Conservation (phyloP, 2,329 filamentous ascomycete species). For the Ophiocordyceps polyrhachis-furcata region DNA sequence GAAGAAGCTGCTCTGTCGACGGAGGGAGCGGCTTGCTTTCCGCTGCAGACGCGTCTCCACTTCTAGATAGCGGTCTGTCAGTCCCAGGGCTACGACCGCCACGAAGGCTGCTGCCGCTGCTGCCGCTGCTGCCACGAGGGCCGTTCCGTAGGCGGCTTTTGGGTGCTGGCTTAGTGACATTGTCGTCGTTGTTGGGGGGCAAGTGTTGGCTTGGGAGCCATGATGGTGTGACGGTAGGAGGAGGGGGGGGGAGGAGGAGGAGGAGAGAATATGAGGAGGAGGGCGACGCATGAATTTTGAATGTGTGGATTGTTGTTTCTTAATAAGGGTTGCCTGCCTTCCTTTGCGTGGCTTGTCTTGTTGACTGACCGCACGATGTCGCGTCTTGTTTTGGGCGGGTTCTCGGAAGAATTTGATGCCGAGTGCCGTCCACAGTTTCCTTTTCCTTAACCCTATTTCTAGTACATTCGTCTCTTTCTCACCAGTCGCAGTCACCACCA, state of each 20-base stretch:
- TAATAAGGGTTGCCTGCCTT: neutral
- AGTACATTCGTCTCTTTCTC: no score
- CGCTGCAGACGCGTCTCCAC: conserved; percentile 45
- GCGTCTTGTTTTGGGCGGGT: neutral
- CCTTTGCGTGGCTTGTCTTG: neutral
- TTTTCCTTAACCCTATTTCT: no score
- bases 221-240: conserved; percentile 1
- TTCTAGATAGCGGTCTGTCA: conserved; percentile 65
- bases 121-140: conserved; percentile 43
- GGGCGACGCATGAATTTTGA: neutral
- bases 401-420: neutral
- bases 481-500: no score
- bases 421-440: neutral
- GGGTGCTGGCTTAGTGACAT: conserved; percentile 46
- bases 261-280: no score
- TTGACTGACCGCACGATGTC: neutral
- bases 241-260: no score
- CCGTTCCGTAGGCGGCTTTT: conserved; percentile 38
- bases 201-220: neutral
- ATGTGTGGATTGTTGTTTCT: neutral
- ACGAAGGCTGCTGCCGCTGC: conserved; percentile 56
- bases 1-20: conserved; percentile 24
- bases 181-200: neutral
- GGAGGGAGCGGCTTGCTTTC: conserved; percentile 11
- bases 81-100: conserved; percentile 58